These are phyloP conservation scores for Candida peoriensis DNA, from an alignment of 805 yeast species.

Conservation along the genomic window DNA sequence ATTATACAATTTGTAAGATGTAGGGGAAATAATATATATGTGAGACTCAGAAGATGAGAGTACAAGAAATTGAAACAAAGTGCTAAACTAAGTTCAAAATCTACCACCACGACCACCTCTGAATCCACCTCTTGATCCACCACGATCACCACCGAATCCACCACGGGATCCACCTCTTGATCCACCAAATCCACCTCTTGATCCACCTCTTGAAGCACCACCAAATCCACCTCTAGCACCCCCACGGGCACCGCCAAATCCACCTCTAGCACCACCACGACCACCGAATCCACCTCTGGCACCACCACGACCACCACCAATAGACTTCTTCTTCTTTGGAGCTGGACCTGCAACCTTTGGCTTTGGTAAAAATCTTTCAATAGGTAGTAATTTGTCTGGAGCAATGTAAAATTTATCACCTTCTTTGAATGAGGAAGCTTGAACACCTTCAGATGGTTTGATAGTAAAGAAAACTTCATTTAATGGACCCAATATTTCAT, in stretches of 20 bases:
- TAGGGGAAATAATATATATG: no score
- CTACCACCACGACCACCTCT: conserved; percentile 23
- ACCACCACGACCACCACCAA: conserved; percentile 49
- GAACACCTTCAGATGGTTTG: conserved; percentile 94
- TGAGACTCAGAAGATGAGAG: no score
- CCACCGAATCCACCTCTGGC: conserved; percentile 38
- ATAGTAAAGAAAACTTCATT: conserved; percentile 98
- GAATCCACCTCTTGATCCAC: conserved; percentile 24
- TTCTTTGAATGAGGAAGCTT: conserved; percentile 85
- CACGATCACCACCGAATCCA: conserved; percentile 28
- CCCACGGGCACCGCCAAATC: conserved; percentile 22
- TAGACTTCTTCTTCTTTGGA: conserved; percentile 64
- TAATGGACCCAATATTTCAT: conserved; percentile 95
- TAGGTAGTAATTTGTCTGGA: conserved; percentile 89
- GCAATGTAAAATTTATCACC: conserved; percentile 97
- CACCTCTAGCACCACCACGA: conserved; percentile 23
- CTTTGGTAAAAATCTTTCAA: conserved; percentile 95
- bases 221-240: conserved; percentile 29
- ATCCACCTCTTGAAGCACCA: conserved; percentile 30
- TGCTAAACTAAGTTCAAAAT: conserved; percentile 20
- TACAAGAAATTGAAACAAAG: no score
- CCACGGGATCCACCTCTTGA: conserved; percentile 29
- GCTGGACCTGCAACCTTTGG: conserved; percentile 86
- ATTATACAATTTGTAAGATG: no score
- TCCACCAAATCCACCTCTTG: conserved; percentile 27